Evolutionary conservation across 495 filamentous ascomycete species (phyloP).

Genomic region (Chaetomidium leptoderma): DNA sequence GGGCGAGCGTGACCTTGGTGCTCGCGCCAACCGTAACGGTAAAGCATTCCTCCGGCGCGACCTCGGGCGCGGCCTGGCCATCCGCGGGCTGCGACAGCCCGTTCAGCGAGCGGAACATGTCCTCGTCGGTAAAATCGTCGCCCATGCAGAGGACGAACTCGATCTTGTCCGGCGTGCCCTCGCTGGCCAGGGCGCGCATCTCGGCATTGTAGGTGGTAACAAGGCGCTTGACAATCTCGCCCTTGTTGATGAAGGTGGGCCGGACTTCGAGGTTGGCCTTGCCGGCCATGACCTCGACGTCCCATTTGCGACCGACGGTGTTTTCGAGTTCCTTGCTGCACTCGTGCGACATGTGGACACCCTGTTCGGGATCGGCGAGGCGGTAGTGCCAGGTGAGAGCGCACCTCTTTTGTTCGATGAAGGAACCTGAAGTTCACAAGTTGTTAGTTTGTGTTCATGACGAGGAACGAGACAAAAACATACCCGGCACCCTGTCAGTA

Average conservation of each 20-base stretch:
- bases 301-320: conserved; percentile 69
- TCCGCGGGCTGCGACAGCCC: conserved; percentile 40
- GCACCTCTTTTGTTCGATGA: conserved; percentile 86
- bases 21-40: conserved; percentile 83
- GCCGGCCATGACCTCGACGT: conserved; percentile 90
- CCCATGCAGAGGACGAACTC: conserved; percentile 86
- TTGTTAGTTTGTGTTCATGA: conserved; percentile 24
- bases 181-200: conserved; percentile 21
- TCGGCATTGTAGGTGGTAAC: conserved; percentile 58
- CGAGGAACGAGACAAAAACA: neutral
- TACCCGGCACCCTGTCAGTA: conserved; percentile 76
- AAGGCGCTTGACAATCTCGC: conserved; percentile 79
- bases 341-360: conserved; percentile 65
- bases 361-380: conserved; percentile 78
- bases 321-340: conserved; percentile 72
- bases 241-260: conserved; percentile 94
- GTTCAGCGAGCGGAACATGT: conserved; percentile 68
- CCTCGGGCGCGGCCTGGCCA: conserved; percentile 40
- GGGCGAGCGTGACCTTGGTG: conserved; percentile 79
- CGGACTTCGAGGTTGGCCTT: conserved; percentile 97
- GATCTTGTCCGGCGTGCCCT: conserved; percentile 41
- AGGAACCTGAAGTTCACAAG: conserved; percentile 60
- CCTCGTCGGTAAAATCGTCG: conserved; percentile 97
- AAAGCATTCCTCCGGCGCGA: conserved; percentile 61
- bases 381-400: conserved; percentile 98